phyloP scores from a whole-genome alignment of 768 basidiomycete genomes.

The Strobilomyces dryophilus region DNA sequence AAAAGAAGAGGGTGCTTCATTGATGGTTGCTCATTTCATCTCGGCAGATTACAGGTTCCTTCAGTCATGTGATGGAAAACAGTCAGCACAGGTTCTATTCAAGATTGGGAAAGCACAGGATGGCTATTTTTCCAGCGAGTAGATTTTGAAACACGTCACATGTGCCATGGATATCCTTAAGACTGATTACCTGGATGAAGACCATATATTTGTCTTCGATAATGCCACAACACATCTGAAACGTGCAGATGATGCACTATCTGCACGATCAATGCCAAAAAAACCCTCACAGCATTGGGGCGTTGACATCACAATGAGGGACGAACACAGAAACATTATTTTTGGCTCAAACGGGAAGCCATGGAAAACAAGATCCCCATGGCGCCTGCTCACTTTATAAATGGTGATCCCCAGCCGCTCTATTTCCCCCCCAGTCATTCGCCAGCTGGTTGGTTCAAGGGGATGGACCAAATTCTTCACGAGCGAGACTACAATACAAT shows the following conservation, averaged over 20 bases:
- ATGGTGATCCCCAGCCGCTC: not conserved
- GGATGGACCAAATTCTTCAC: too few species aligned
- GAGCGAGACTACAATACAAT: too few species aligned
- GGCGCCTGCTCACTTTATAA: not conserved
- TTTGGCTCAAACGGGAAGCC: not conserved
- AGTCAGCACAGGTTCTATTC: not conserved
- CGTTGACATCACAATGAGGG: not conserved
- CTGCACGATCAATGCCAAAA: not conserved
- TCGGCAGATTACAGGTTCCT: not conserved
- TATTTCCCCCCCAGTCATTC: too few species aligned
- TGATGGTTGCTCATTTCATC: not conserved
- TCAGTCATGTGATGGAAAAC: not conserved
- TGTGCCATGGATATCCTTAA: not conserved
- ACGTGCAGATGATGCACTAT: not conserved
- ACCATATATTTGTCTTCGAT: not conserved
- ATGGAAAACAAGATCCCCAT: not conserved
- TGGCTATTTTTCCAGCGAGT: too few species aligned
- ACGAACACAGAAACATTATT: not conserved
- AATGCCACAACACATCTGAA: not conserved
- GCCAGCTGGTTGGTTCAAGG: too few species aligned
- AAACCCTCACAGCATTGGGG: not conserved
- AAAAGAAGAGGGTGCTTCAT: not conserved
- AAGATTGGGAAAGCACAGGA: too few species aligned
- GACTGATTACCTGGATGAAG: not conserved
- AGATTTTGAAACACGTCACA: not conserved